Evolutionary conservation across 108 stramenopile species (phyloP).

Genomic region (Cyclotella sp.): DNA sequence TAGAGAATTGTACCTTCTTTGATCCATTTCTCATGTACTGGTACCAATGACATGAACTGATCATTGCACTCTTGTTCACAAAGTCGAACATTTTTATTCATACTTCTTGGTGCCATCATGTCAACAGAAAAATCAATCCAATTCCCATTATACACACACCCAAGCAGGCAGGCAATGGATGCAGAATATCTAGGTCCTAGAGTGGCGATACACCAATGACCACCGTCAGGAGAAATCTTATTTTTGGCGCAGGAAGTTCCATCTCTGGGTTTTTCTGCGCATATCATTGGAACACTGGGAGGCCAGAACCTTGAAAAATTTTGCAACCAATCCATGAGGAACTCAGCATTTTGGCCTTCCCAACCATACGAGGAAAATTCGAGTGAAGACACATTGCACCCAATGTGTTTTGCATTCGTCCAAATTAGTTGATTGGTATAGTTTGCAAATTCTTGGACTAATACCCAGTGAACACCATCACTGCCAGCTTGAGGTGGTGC

Average conservation of each 20-base stretch:
- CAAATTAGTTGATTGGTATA: not conserved
- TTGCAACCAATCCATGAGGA: not conserved
- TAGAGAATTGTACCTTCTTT: not conserved
- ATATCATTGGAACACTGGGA: too few species aligned
- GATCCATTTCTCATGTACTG: constrained; percentile 12
- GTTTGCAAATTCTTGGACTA: not conserved
- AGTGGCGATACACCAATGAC: constrained; percentile 9
- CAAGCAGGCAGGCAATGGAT: constrained; percentile 22
- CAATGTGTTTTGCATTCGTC: not conserved
- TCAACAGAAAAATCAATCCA: not conserved
- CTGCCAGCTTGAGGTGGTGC: not conserved
- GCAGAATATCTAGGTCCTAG: constrained; percentile 16
- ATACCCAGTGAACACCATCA: not conserved
- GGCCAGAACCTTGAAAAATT: too few species aligned
- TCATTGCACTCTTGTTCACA: constrained; percentile 27
- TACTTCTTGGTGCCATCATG: not conserved
- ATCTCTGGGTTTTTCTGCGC: not conserved
- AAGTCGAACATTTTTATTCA: constrained; percentile 1
- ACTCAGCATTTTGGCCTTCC: not conserved
- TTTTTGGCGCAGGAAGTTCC: not conserved
- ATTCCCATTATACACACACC: constrained; percentile 20
- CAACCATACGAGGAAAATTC: not conserved
- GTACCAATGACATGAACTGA: constrained; percentile 22
- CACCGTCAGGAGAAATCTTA: not conserved
- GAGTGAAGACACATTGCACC: not conserved